These are phyloP conservation scores for Circinella minor DNA, from an alignment of 371 early-diverging fungal genomes.

Conservation along the genomic window DNA sequence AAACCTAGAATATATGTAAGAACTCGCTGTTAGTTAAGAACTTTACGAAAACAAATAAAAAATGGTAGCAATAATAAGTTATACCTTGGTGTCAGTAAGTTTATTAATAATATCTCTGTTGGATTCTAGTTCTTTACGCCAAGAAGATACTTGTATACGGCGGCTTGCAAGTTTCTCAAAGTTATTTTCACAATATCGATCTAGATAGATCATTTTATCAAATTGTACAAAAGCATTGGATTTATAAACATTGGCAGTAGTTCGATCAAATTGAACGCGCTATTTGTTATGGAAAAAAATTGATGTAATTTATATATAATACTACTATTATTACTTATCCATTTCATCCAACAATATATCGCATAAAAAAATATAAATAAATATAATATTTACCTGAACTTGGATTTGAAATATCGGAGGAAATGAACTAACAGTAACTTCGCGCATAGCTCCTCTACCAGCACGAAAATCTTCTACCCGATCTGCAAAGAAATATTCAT, in stretches of 20 bases:
- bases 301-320: no score
- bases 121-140: conserved; percentile 38
- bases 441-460: conserved; percentile 56
- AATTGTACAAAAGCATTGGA: conserved; percentile 66
- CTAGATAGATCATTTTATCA: conserved; percentile 59
- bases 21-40: no score
- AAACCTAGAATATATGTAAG: conserved; percentile 21
- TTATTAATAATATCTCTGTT: conserved; percentile 31
- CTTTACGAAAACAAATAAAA: neutral
- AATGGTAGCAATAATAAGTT: neutral
- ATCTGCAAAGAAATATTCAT: conserved; percentile 63
- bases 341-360: neutral
- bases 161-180: conserved; percentile 36
- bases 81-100: conserved; percentile 38
- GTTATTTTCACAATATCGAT: conserved; percentile 56
- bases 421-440: conserved; percentile 53
- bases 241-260: conserved; percentile 63
- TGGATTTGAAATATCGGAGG: conserved; percentile 72
- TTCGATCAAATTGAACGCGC: conserved; percentile 73
- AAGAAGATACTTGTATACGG: conserved; percentile 37
- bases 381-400: conserved; percentile 49
- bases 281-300: conserved; percentile 16
- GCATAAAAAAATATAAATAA: no score
- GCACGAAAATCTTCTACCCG: conserved; percentile 54
- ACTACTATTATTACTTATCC: no score